These are phyloP conservation scores for Rhizophora apiculata DNA, from an alignment of 345 rosid species.

Conservation along the genomic window DNA sequence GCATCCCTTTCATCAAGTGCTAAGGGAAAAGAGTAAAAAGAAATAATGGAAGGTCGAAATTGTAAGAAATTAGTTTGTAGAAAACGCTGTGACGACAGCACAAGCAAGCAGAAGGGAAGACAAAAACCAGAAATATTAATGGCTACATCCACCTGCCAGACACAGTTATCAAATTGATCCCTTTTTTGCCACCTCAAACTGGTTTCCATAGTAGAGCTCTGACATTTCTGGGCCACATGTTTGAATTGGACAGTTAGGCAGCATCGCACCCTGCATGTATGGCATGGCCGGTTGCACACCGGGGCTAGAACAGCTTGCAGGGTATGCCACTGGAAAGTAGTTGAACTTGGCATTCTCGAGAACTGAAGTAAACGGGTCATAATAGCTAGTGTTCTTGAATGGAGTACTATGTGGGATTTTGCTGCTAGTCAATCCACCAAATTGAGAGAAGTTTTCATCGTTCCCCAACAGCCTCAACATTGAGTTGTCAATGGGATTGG, in stretches of 20 bases:
- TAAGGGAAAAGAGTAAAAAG: too few relatives aligned
- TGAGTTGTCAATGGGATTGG: slow-evolving; percentile 2
- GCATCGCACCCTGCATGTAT: not conserved
- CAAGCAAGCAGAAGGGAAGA: too few relatives aligned
- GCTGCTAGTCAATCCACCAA: not conserved
- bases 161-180: not conserved
- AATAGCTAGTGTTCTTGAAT: not conserved
- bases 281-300: not conserved
- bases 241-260: slow-evolving; percentile 5
- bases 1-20: too few relatives aligned
- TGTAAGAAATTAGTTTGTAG: too few relatives aligned
- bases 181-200: not conserved
- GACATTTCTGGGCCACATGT: not conserved
- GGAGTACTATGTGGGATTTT: not conserved
- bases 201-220: not conserved
- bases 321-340: not conserved
- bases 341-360: not conserved
- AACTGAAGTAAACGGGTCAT: not conserved
- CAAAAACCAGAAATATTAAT: too few relatives aligned
- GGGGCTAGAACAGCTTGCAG: not conserved
- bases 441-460: not conserved
- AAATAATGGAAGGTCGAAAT: too few relatives aligned
- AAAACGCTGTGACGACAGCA: too few relatives aligned
- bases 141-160: too few relatives aligned
- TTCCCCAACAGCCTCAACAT: slow-evolving; percentile 9